Conservation (phyloP, 345 rosid genomes). For the Gossypium herbaceum region DNA sequence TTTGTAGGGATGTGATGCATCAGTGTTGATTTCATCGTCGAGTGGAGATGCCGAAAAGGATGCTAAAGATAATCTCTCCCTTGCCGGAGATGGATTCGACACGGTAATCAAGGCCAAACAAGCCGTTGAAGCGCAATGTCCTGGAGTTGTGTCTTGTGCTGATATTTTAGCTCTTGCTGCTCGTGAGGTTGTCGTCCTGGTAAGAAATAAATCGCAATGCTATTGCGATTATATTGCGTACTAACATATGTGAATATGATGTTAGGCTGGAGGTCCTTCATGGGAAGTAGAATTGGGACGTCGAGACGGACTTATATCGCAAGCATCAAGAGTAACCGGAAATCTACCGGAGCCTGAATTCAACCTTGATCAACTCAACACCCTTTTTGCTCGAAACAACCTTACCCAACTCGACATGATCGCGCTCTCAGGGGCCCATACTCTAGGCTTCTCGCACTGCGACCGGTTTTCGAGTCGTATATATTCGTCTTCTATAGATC, state of each 20-base stretch:
- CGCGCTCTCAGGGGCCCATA: constrained; percentile 91
- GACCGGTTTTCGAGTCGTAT: constrained; percentile 57
- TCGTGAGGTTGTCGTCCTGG: constrained; percentile 74
- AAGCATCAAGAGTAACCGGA: constrained; percentile 56
- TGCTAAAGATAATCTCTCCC: constrained; percentile 66
- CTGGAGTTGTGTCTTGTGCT: constrained; percentile 74
- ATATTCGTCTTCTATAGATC: constrained; percentile 59
- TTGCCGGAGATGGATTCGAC: constrained; percentile 93
- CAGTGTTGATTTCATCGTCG: constrained; percentile 58
- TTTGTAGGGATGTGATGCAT: constrained; percentile 85
- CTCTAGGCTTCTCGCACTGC: constrained; percentile 85
- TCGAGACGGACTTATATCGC: constrained; percentile 63
- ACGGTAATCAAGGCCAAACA: constrained; percentile 64
- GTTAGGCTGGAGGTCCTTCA: constrained; percentile 69
- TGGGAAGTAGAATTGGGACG: constrained; percentile 82
- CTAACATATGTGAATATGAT: neutral
- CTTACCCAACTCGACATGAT: constrained; percentile 70
- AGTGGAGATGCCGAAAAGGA: constrained; percentile 81
- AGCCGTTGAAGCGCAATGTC: constrained; percentile 71
- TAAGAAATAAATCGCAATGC: constrained; percentile 24
- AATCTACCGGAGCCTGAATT: constrained; percentile 68
- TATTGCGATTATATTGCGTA: too few relatives aligned
- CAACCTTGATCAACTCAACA: constrained; percentile 38
- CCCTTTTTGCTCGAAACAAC: constrained; percentile 46
- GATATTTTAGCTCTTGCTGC: constrained; percentile 78